Base-by-base conservation (phyloP, 345 rosid genomes). In the Erucastrum elatum region DNA sequence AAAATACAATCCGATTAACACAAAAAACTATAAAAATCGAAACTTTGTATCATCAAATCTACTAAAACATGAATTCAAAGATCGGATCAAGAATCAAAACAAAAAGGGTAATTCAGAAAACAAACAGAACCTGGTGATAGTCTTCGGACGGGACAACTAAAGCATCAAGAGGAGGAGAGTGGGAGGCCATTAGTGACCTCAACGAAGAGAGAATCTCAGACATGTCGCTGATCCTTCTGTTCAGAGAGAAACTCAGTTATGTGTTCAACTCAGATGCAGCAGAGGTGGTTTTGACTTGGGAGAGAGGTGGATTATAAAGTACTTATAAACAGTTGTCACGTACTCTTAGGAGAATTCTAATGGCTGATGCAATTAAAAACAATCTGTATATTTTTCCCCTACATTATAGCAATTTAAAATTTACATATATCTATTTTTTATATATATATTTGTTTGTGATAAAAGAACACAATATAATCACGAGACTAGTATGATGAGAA, bases 161-260 rank as follows among this genome's bases (percentile, higher is more conserved):
- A 69, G 98, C 98, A n/a, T 93, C 85, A 59, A 93, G 94, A 77
- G 98, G 93, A 77, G 97, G 98, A 75, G 97, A 87, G 85, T 93
- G 94, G 67, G 94, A 88, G 9, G 98, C 88, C 97, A 95, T 89
- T 10, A 89, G 77, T 73, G 93, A 91, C 85, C 98, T 86, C 59
- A 95, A 77, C 13, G 96, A 84, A 80, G 87, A 77, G 25, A 93
- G 93, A 17, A 44, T 80, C 33, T 87, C 93, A 4, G 87, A 88
- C 96, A 90, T 91, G 70, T 17, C 12, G 8, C 68, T 46, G 26
- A 0, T 13, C 29, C 27, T 70, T 65, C 10, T 51, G 60, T 51
- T 53, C 8, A 15, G 70, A 46, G 56, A n/a, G n/a, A n/a, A n/a
- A n/a, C n/a, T n/a, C n/a, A n/a, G n/a, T n/a, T n/a, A n/a, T n/a